A percentile compares a stretch with the other conserved stretches of the same genome.
These are phyloP conservation scores for Albophoma yamanashiensis DNA, from an alignment of 2,329 filamentous ascomycete species.

Conservation along the genomic window DNA sequence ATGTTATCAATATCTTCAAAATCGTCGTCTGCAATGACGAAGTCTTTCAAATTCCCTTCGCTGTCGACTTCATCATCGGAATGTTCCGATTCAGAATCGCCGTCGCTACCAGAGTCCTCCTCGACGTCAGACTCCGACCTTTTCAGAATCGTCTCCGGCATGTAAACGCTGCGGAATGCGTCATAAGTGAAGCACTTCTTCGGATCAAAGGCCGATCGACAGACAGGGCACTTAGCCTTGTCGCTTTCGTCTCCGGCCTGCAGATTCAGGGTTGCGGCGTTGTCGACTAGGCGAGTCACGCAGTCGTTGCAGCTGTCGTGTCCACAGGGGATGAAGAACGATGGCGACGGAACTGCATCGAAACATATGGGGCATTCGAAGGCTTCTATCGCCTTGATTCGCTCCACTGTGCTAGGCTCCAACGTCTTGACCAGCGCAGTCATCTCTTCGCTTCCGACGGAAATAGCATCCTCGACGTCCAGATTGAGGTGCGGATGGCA, in stretches of 20 bases:
- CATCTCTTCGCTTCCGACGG: slow-evolving; percentile 32
- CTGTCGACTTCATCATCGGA: slow-evolving; percentile 7
- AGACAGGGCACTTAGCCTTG: slow-evolving; percentile 62
- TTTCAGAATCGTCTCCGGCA: slow-evolving; percentile 37
- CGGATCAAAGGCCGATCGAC: slow-evolving; percentile 55
- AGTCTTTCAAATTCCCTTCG: slow-evolving; percentile 23
- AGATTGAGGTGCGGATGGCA: slow-evolving; percentile 21
- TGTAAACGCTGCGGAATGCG: slow-evolving; percentile 64
- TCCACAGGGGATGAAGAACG: slow-evolving; percentile 73
- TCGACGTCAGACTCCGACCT: slow-evolving; percentile 21
- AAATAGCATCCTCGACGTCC: slow-evolving; percentile 23
- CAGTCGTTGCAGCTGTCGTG: slow-evolving; percentile 73
- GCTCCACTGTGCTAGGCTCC: slow-evolving; percentile 47
- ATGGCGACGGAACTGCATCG: slow-evolving; percentile 63
- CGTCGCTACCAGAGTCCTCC: slow-evolving; percentile 15
- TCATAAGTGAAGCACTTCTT: slow-evolving; percentile 63
- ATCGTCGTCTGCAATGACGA: slow-evolving; percentile 18
- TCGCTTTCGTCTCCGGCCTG: slow-evolving; percentile 48
- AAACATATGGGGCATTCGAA: slow-evolving; percentile 80
- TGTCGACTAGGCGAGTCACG: slow-evolving; percentile 58
- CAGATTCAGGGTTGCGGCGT: slow-evolving; percentile 39
- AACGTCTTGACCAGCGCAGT: slow-evolving; percentile 53
- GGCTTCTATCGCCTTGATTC: slow-evolving; percentile 46
- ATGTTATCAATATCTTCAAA: slow-evolving; percentile 29
- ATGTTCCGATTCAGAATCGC: slow-evolving; percentile 1